Conservation (phyloP, 83 land plant species). For the Picea engelmannii region DNA sequence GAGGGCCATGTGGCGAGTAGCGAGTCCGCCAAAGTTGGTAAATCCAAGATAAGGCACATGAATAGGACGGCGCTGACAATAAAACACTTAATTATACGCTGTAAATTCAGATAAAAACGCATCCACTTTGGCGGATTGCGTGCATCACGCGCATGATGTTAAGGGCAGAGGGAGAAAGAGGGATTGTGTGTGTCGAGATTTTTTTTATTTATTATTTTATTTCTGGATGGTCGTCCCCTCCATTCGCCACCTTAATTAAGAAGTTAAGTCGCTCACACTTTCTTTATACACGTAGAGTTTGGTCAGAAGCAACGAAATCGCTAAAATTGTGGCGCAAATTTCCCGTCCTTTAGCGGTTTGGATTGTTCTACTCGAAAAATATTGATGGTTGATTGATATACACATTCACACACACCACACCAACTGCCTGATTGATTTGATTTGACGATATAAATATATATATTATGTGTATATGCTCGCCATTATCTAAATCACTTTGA, state of each 20-base stretch:
- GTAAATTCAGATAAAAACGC: conserved; percentile 8
- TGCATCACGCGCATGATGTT: background rate
- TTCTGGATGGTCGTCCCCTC: no score
- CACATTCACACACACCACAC: background rate
- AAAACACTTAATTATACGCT: background rate
- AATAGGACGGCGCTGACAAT: conserved; percentile 17
- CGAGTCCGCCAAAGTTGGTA: no score
- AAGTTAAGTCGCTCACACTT: background rate
- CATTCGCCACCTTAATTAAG: conserved; percentile 13
- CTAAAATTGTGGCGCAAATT: conserved; percentile 16
- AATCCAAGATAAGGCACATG: background rate
- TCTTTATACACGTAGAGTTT: conserved; percentile 12
- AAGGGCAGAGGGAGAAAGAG: background rate
- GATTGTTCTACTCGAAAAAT: conserved; percentile 12
- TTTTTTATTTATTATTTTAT: background rate
- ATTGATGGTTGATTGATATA: background rate
- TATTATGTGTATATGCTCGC: no score
- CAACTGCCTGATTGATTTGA: conserved; percentile 9
- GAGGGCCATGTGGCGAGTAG: no score
- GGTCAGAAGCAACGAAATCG: conserved; percentile 16
- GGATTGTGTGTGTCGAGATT: background rate
- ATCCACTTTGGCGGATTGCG: conserved; percentile 14
- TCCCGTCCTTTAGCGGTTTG: conserved; percentile 17
- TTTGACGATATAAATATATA: no score
- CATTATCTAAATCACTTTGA: no score